Conservation (phyloP, 2,329 filamentous ascomycete species). For the Fusarium vanettenii region DNA sequence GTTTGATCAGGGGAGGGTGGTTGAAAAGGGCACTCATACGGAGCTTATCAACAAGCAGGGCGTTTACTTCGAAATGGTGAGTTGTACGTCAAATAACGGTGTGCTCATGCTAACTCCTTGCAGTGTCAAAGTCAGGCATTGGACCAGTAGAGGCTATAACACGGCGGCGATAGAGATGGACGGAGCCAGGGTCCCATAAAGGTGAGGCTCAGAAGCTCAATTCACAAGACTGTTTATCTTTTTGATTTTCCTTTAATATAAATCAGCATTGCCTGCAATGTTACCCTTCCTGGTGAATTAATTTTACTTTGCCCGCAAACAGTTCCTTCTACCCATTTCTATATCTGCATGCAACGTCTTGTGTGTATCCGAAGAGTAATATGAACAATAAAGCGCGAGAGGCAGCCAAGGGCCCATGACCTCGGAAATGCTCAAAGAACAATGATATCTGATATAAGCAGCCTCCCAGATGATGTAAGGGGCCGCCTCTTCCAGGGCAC, state of each 20-base stretch:
- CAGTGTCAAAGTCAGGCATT: slow-evolving; percentile 39
- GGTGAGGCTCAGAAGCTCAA: background rate
- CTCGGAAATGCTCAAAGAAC: background rate
- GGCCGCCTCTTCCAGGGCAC: slow-evolving; percentile 18
- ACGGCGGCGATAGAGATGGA: too few species aligned
- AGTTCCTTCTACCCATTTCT: background rate
- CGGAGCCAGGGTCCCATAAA: background rate
- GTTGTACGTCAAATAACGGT: background rate
- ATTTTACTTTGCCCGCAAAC: background rate
- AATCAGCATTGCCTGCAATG: background rate
- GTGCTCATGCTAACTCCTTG: background rate
- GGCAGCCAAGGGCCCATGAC: background rate
- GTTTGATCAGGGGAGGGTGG: slow-evolving; percentile 54
- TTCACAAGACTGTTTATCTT: background rate
- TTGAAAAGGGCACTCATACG: slow-evolving; percentile 55
- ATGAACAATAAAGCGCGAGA: too few species aligned
- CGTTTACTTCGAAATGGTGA: slow-evolving; percentile 38
- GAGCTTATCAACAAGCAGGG: slow-evolving; percentile 35
- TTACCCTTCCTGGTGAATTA: background rate
- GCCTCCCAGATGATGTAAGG: slow-evolving; percentile 23
- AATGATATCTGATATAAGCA: slow-evolving; percentile 27
- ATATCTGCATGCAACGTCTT: background rate
- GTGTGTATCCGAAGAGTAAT: background rate
- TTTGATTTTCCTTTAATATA: background rate
- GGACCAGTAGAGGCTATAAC: slow-evolving; percentile 11